Conservation (phyloP, 148 eudicot genomes). For the Suaeda aralocaspica region DNA sequence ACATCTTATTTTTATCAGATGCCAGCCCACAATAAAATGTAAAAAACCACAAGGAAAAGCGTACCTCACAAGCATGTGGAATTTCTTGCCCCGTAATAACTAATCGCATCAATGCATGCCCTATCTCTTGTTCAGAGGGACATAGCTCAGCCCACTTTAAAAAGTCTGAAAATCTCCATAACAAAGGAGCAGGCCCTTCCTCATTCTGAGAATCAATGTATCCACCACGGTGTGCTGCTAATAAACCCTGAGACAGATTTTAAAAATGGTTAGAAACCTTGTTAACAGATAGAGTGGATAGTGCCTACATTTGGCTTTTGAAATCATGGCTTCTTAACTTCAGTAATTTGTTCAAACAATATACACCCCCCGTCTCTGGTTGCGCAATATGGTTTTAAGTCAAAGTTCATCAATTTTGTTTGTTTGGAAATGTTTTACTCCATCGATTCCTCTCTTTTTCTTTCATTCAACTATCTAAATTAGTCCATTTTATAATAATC, state of each 20-base stretch:
- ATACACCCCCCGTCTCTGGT: no score
- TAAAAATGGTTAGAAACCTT: constrained; percentile 14
- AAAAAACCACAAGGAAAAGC: constrained; percentile 1
- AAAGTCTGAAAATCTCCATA: constrained; percentile 97
- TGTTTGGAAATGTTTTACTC: no score
- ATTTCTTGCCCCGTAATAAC: constrained; percentile 96
- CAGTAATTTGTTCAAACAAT: no score
- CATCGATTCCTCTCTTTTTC: no score
- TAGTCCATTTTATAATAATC: no score
- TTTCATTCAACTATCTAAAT: no score
- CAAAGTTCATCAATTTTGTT: no score
- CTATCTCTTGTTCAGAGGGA: constrained; percentile 94
- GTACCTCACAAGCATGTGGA: constrained; percentile 99
- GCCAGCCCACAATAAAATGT: not conserved
- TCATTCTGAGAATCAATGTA: constrained; percentile 96
- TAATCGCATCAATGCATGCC: constrained; percentile 93
- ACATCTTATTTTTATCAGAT: not conserved
- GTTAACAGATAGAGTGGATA: not conserved
- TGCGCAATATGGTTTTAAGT: no score
- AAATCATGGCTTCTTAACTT: no score
- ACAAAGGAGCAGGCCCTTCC: constrained; percentile 96
- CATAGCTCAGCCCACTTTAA: constrained; percentile 96
- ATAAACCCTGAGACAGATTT: constrained; percentile 61
- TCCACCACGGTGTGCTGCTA: constrained; percentile 99
- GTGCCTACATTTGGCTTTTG: no score